These are phyloP conservation scores for Salvia rosmarinus DNA, from an alignment of 257 asterid genomes.

Conservation along the genomic window DNA sequence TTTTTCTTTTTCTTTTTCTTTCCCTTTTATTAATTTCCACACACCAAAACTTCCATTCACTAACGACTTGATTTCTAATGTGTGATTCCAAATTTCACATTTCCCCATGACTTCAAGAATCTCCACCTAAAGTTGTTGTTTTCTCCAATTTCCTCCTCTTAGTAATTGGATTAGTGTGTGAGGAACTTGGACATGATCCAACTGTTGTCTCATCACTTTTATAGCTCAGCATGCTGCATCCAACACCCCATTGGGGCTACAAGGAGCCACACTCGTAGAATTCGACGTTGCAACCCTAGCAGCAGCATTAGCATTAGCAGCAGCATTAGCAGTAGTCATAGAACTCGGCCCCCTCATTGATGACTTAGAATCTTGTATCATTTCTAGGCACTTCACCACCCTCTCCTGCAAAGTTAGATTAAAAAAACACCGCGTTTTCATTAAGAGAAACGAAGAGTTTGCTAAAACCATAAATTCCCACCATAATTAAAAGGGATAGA, in stretches of 20 bases:
- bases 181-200: constrained; percentile 58
- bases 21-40: constrained; percentile 8
- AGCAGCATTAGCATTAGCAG: neutral
- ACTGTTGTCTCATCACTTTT: constrained; percentile 52
- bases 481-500: neutral
- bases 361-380: constrained; percentile 47
- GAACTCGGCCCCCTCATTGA: constrained; percentile 31
- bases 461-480: neutral
- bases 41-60: constrained; percentile 33
- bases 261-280: constrained; percentile 39
- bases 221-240: constrained; percentile 68
- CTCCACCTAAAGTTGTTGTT: constrained; percentile 33
- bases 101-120: constrained; percentile 32
- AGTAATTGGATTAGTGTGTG: constrained; percentile 48
- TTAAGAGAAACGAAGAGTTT: neutral
- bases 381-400: constrained; percentile 55
- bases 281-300: neutral
- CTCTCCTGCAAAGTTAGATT: constrained; percentile 46
- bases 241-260: constrained; percentile 69
- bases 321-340: neutral
- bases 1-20: neutral
- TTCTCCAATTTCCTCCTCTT: constrained; percentile 67
- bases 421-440: neutral
- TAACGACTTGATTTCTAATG: constrained; percentile 29
- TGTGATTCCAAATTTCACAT: constrained; percentile 8